Base-by-base conservation (phyloP, 2,329 filamentous ascomycete species). In the Fusarium euwallaceae region DNA sequence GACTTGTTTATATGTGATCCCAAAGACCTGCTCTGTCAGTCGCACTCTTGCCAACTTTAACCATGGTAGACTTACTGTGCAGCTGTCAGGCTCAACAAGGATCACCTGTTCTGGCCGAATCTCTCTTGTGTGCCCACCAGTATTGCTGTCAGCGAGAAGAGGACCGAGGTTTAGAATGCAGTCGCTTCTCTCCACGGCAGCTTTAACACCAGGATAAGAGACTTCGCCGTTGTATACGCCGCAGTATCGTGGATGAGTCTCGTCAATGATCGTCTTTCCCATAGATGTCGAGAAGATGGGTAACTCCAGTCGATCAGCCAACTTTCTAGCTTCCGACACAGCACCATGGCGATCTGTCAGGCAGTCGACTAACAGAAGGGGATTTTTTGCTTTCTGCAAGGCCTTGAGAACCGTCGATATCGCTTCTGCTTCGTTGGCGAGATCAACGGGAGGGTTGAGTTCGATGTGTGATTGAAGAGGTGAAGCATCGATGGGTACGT, bases 171-270 rank as follows among this genome's bases (percentile, higher is more conserved):
- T 65, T 5, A 68, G 4, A 5, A 71, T 71, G 4, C 61, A 68
- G 24, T 71, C 69, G n/a, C 69, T 71, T 7, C 27, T 8, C 24
- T 71, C 69, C 10, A 69, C 69, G 3, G 61, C 39, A 20, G 7
- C 20, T 22, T 71, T 71, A 16, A 71, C 22, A 5, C 69, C 69
- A 2, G 65, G 69, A 16, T 65, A 68, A 20, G 69, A 71, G 8
- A 71, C 69, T 27, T 61, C 45, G 17, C 69, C 69, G 6, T 68
- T 68, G 17, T 71, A 70, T 3, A 70, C 45, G 3, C 68, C 68
- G 11, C 20, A 70, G n/a, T 67, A 70, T 16, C 17, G 20, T 2
- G 64, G 53, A 14, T 64, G 64, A 16, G 60, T 60, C 24, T 70
- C 68, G 1, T 48, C 32, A 8, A 70, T 64, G 12, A 70, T 67